Conservation (phyloP, 225 moss, liverwort and hornwort genomes). For the Physcomitrium patens region DNA sequence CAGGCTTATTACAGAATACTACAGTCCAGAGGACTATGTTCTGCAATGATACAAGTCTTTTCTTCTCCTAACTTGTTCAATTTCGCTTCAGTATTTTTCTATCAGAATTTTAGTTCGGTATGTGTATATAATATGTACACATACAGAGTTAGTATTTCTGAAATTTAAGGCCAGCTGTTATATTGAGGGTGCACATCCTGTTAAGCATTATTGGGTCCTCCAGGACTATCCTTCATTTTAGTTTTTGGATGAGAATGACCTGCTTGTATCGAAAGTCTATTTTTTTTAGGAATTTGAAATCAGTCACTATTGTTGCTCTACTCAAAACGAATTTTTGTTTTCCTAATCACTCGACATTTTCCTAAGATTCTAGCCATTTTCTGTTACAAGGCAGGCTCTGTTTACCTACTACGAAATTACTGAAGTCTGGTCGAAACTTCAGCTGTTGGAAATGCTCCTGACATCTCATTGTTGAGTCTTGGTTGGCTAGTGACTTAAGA, state of each 20-base stretch:
- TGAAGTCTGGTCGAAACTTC: too few relatives aligned
- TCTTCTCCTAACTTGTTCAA: conserved; percentile 28
- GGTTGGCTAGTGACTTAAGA: too few relatives aligned
- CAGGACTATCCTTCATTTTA: conserved; percentile 1
- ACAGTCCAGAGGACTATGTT: conserved; percentile 97
- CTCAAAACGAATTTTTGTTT: too few relatives aligned
- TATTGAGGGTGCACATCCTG: conserved; percentile 17
- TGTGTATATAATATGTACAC: too few relatives aligned
- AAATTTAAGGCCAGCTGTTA: conserved; percentile 32
- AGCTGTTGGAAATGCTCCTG: too few relatives aligned
- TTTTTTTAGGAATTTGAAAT: conserved; percentile 37
- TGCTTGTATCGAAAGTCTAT: conserved; percentile 15
- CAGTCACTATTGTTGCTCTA: conserved; percentile 17
- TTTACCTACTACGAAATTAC: too few relatives aligned
- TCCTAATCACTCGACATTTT: too few relatives aligned
- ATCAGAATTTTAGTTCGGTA: conserved; percentile 23
- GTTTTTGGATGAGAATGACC: conserved; percentile 12
- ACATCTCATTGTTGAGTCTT: too few relatives aligned
- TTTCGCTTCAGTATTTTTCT: conserved; percentile 7
- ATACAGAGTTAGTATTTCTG: not conserved
- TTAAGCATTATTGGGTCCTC: conserved; percentile 23
- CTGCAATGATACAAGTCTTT: conserved; percentile 56
- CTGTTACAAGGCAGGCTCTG: too few relatives aligned
- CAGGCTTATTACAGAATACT: conserved; percentile 93
- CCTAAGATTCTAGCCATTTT: too few relatives aligned